Conservation (phyloP, 2,329 filamentous ascomycete genomes). For the Proliferodiscus dingleyae region DNA sequence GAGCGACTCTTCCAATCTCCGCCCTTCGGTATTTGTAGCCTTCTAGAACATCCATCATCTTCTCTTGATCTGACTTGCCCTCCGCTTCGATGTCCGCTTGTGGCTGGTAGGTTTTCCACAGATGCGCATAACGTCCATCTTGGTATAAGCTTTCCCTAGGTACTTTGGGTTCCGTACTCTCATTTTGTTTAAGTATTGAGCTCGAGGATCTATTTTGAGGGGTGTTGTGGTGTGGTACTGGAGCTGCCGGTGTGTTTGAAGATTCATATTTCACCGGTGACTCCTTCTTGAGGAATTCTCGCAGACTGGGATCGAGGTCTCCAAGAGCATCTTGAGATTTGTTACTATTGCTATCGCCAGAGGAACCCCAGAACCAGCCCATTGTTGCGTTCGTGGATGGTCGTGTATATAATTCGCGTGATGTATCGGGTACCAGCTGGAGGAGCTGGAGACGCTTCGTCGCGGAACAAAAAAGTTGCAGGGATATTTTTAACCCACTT, state of each 20-base stretch:
- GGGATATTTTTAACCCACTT: not conserved
- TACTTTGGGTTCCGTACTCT: slow-evolving; percentile 13
- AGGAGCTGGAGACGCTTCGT: not conserved
- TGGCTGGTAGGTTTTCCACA: slow-evolving; percentile 89
- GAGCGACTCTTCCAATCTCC: slow-evolving; percentile 71
- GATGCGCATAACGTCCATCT: slow-evolving; percentile 72
- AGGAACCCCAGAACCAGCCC: slow-evolving; percentile 33
- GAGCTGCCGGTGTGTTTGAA: slow-evolving; percentile 17
- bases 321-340: slow-evolving; percentile 47
- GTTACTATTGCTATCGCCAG: slow-evolving; percentile 17
- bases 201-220: slow-evolving; percentile 4
- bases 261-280: slow-evolving; percentile 47
- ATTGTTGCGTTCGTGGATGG: slow-evolving; percentile 17
- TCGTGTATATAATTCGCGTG: not conserved
- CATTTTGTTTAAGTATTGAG: slow-evolving; percentile 5
- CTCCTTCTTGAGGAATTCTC: slow-evolving; percentile 63
- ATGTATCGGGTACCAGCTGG: not conserved
- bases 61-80: slow-evolving; percentile 71
- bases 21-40: slow-evolving; percentile 78
- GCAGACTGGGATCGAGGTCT: slow-evolving; percentile 58
- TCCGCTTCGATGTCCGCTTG: slow-evolving; percentile 64
- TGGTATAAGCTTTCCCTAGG: slow-evolving; percentile 52
- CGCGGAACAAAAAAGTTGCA: not conserved
- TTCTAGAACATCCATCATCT: slow-evolving; percentile 73
- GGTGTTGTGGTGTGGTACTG: slow-evolving; percentile 4